A percentile compares a stretch with the other conserved stretches of the same genome.
phyloP scores from a whole-genome alignment of 176 grass and related monocot species.

The Eragrostis curvula region DNA sequence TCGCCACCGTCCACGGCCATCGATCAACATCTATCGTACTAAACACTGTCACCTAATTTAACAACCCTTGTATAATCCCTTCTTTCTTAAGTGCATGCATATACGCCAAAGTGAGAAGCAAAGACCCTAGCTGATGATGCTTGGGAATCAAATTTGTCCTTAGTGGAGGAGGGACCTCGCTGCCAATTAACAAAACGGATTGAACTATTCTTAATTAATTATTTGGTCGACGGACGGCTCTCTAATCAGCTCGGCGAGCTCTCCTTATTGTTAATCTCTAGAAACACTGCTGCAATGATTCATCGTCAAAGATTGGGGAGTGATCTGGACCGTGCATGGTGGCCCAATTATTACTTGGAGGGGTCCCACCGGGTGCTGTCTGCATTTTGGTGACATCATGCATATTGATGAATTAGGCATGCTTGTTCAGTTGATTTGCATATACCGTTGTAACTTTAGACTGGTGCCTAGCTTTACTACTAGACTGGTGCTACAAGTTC shows the following conservation, averaged over 20 bases:
- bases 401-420: constrained; percentile 8
- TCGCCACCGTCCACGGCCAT: not conserved
- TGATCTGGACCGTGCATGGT: not conserved
- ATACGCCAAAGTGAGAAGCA: not conserved
- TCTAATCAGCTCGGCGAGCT: not conserved
- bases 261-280: not conserved
- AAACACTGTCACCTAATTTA: not conserved
- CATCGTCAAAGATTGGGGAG: not conserved
- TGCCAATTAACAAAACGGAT: not conserved
- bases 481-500: not conserved
- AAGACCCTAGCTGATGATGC: not conserved
- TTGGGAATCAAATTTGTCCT: constrained; percentile 33
- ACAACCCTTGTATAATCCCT: not conserved
- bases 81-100: not conserved
- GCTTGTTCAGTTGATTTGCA: constrained; percentile 19
- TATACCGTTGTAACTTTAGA: constrained; percentile 16
- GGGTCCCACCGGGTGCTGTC: not conserved
- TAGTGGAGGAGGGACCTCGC: constrained; percentile 19
- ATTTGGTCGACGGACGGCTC: constrained; percentile 7
- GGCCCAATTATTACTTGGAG: constrained; percentile 30
- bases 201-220: not conserved
- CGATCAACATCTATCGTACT: not conserved
- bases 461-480: not conserved
- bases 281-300: constrained; percentile 28
- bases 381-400: constrained; percentile 46